Evolutionary conservation across 331 rosid genomes (phyloP), one percentile per base, ranked within the genome.

Genomic region (Spiraea crenata): DNA sequence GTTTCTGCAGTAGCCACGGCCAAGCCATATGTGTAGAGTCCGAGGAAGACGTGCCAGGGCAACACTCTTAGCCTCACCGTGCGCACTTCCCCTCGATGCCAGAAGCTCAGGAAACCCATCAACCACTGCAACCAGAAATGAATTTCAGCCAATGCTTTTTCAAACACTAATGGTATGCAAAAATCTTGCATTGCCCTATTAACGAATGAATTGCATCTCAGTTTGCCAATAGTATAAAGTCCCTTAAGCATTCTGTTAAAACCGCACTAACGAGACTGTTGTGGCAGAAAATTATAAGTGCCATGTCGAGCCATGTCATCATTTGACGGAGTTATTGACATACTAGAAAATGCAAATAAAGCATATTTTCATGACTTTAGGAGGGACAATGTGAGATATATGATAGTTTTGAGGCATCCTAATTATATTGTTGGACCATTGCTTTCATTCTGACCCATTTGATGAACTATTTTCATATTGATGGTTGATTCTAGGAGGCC

Each of bases 1-100:
- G 97, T 89, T 82, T 91, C 97, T 0, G 96, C 99, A 7, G 97
- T 91, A 61, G 87, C 95, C 64, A 90, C 86, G 3, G 97, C 97
- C 73, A 89, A 55, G 47, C 80, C 92, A 50, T 91, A 93, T 0
- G 90, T 84, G 84, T 85, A 93, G 50, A 91, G 86, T 1, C 97
- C 97, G 15, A 91, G 45, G 56, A 93, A 89, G 35, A 93, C 69
- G 63, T 93, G 99, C 99, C 99, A 91, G 0, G 97, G 96, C 67
- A 93, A 75, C 65, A 93, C 80, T 71, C 73, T 87, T 69, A 58
- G 49, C 73, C 96, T 87, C 72, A 67, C 90, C 42, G 57, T 52
- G 10, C 89, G 74, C 40, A 48, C 84, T 74, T 89, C 97, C 46
- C 96, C 89, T 76, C 88, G 49, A 75, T 86, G 99, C 99, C 99